Evolutionary conservation across 2,329 filamentous ascomycete species (phyloP).

Genomic region (Aureobasidium pullulans): DNA sequence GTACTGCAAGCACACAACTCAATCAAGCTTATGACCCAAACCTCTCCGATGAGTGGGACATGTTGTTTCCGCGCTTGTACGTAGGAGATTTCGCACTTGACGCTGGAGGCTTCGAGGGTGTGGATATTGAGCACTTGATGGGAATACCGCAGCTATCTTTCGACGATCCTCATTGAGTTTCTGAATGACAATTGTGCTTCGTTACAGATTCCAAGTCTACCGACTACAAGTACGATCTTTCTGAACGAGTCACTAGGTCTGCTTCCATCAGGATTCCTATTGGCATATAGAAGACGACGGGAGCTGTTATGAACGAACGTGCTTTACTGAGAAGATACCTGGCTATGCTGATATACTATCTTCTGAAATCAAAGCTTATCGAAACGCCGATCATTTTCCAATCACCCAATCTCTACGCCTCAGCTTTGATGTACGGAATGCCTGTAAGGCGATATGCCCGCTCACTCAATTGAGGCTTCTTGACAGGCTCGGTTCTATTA

Average conservation of each 20-base stretch:
- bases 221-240: too few species aligned
- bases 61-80: conserved; percentile 1
- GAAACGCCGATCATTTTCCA: too few species aligned
- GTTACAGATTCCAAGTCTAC: background rate
- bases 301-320: too few species aligned
- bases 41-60: background rate
- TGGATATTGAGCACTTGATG: conserved; percentile 7
- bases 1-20: background rate
- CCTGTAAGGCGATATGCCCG: conserved; percentile 41
- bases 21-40: background rate
- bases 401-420: background rate
- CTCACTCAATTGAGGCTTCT: conserved; percentile 35
- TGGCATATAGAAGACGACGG: too few species aligned
- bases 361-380: too few species aligned
- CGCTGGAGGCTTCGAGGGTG: background rate
- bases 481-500: conserved; percentile 32
- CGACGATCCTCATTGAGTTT: background rate
- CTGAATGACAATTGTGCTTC: too few species aligned
- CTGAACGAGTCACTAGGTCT: background rate
- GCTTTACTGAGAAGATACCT: background rate
- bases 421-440: conserved; percentile 36
- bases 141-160: conserved; percentile 2
- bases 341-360: too few species aligned
- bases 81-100: conserved; percentile 1
- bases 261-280: too few species aligned